Evolutionary conservation across 2,329 filamentous ascomycete genomes (phyloP).

Genomic region (Clonostachys chloroleuca): DNA sequence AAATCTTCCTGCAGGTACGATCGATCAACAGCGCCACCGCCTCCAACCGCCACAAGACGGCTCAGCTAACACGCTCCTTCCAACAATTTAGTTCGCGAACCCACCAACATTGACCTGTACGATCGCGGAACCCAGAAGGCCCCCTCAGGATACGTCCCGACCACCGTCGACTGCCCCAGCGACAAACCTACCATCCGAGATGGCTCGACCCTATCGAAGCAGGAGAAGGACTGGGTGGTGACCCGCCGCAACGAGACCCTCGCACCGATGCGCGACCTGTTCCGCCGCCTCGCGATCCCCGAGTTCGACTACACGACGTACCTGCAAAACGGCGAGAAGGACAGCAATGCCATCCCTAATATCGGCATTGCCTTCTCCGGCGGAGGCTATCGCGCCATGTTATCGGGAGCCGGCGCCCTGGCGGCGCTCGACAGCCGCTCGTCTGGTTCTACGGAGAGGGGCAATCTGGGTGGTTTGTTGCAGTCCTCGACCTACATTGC

Average conservation of each 20-base stretch:
- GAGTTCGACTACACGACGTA: constrained; percentile 74
- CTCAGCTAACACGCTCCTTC: too few species aligned
- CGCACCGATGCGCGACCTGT: constrained; percentile 68
- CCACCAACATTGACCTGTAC: too few species aligned
- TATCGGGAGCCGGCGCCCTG: constrained; percentile 77
- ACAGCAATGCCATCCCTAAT: constrained; percentile 35
- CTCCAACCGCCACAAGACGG: too few species aligned
- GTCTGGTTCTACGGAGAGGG: constrained; percentile 32
- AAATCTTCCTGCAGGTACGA: background rate
- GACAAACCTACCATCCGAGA: constrained; percentile 69
- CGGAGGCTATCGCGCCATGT: constrained; percentile 81
- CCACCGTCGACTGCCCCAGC: constrained; percentile 62
- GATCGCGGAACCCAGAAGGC: constrained; percentile 20
- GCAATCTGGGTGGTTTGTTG: constrained; percentile 75
- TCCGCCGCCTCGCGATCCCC: constrained; percentile 68
- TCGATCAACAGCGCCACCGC: too few species aligned
- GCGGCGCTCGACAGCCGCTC: constrained; percentile 77
- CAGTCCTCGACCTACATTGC: constrained; percentile 79
- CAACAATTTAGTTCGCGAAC: too few species aligned
- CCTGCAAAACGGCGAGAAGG: constrained; percentile 37
- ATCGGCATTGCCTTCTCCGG: constrained; percentile 77
- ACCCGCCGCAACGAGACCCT: constrained; percentile 69
- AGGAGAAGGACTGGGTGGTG: constrained; percentile 72
- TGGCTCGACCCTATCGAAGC: constrained; percentile 48
- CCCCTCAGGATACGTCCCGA: constrained; percentile 63